A percentile compares a stretch with the other conserved stretches of the same genome.
Conservation (phyloP, 805 yeast genomes). For the Kodamaea sagamina region DNA sequence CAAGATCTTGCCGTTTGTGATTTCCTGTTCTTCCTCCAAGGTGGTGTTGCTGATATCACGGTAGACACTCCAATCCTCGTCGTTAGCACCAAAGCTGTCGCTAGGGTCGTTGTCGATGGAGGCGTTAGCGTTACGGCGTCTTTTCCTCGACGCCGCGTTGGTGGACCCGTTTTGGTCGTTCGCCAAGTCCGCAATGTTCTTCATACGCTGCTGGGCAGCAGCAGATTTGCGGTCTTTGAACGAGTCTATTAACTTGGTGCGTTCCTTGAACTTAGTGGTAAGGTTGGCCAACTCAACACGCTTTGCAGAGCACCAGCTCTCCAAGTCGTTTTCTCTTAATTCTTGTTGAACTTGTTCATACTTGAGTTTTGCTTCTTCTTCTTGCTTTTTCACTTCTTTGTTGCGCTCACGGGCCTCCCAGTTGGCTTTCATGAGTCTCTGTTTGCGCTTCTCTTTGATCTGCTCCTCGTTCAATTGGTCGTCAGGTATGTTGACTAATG, state of each 20-base stretch:
- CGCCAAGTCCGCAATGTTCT: slow-evolving; percentile 83
- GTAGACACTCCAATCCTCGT: slow-evolving; percentile 93
- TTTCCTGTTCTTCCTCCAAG: slow-evolving; percentile 80
- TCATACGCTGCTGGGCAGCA: slow-evolving; percentile 93
- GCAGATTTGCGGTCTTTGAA: slow-evolving; percentile 85
- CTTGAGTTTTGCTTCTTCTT: slow-evolving; percentile 59
- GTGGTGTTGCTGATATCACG: slow-evolving; percentile 75
- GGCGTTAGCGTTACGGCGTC: slow-evolving; percentile 50
- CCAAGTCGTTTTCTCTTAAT: slow-evolving; percentile 75
- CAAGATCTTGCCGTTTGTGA: slow-evolving; percentile 59
- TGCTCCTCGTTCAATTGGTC: slow-evolving; percentile 78
- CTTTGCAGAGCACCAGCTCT: slow-evolving; percentile 77
- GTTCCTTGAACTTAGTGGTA: slow-evolving; percentile 65
- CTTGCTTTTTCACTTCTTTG: slow-evolving; percentile 72
- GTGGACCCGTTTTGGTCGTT: slow-evolving; percentile 58
- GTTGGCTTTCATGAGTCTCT: slow-evolving; percentile 78
- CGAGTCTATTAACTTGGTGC: slow-evolving; percentile 70
- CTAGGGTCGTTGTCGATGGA: slow-evolving; percentile 88
- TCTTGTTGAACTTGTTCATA: slow-evolving; percentile 65
- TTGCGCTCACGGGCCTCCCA: slow-evolving; percentile 86
- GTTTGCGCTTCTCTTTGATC: slow-evolving; percentile 83
- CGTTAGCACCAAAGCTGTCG: slow-evolving; percentile 93
- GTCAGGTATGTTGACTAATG: slow-evolving; percentile 81
- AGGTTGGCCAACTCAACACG: slow-evolving; percentile 59
- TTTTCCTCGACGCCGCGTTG: slow-evolving; percentile 51